Evolutionary conservation across 2,329 filamentous ascomycete species (phyloP), one percentile per base, ranked within the genome.

Genomic region (Neonectria hederae): DNA sequence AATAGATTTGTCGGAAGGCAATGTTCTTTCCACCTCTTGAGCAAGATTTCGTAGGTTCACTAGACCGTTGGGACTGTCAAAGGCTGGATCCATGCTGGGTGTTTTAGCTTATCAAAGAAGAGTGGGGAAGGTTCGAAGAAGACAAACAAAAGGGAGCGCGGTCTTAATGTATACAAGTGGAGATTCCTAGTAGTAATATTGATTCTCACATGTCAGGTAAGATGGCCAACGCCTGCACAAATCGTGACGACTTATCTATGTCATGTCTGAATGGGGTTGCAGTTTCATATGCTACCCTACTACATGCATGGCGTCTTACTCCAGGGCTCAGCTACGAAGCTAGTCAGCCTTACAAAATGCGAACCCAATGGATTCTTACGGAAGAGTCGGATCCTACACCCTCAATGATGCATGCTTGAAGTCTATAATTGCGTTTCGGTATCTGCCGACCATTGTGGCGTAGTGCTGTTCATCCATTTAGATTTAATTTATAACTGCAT

Each of bases 11-110:
- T 53, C 49, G 21, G 30, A 19, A 14, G 42, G 13, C n/a, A 42
- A 21, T 11, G 30, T 53, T 5, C 21, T 13, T n/a, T 52, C 6
- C 19, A 62, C 40, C 38, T 57, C 38, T 24, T 28, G 4, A 53
- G 54, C 46, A 30, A 62, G 59, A 13, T 53, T 53, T 5, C 26
- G 24, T 54, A 57, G 21, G 45, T 57, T 62, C 9, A 57, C 53
- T 5, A 62, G 35, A 14, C 59, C 53, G 46, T 61, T 42, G 13
- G 58, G 30, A 46, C 57, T 38, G 26, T 52, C n/a, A 38, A 57
- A 19, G 17, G n/a, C 40, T 21, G 26, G 26, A 32, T 11, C 26
- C 46, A 51, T 51, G 26, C 6, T 21, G 17, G 35, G 14, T 17
- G 14, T 14, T 7, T 17, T 7, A 11, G 14, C 14, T 38, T 5